A percentile compares a stretch with the other conserved stretches of the same genome.
These are phyloP conservation scores for Stagonosporopsis chrysanthemi DNA, from an alignment of 2,329 filamentous ascomycete genomes.

Conservation along the genomic window DNA sequence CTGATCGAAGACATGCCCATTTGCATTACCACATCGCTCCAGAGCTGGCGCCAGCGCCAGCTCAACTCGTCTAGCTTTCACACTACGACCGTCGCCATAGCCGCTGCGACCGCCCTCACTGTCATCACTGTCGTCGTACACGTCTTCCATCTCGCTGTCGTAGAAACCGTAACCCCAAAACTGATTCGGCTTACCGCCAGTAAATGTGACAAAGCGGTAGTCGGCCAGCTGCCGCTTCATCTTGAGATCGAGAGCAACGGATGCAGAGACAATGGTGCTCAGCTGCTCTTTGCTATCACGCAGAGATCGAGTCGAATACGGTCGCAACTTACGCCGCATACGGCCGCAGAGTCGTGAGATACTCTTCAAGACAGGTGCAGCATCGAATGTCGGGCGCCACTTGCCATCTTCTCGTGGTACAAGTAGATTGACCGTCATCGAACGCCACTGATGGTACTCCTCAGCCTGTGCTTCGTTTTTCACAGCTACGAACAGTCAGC, in stretches of 20 bases:
- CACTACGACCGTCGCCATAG: slow-evolving; percentile 21
- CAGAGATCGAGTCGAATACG: slow-evolving; percentile 42
- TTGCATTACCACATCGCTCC: slow-evolving; percentile 49
- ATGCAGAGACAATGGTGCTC: slow-evolving; percentile 45
- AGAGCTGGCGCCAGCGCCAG: slow-evolving; percentile 48
- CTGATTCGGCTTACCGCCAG: slow-evolving; percentile 41
- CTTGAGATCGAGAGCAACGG: slow-evolving; percentile 48
- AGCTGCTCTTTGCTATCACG: slow-evolving; percentile 43
- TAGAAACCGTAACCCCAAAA: slow-evolving; percentile 48
- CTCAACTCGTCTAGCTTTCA: slow-evolving; percentile 39
- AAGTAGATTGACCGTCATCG: slow-evolving; percentile 46
- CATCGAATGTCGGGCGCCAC: slow-evolving; percentile 47
- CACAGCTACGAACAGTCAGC: slow-evolving; percentile 39
- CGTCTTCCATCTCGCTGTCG: slow-evolving; percentile 49
- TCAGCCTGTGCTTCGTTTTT: slow-evolving; percentile 48
- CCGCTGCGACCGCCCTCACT: slow-evolving; percentile 15
- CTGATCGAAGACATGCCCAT: slow-evolving; percentile 48
- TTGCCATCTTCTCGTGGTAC: slow-evolving; percentile 48
- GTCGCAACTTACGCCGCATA: slow-evolving; percentile 41
- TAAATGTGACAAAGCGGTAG: slow-evolving; percentile 49
- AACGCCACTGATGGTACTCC: slow-evolving; percentile 48
- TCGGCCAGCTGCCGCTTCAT: slow-evolving; percentile 49
- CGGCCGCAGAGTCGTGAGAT: slow-evolving; percentile 43
- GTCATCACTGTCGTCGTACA: slow-evolving; percentile 40
- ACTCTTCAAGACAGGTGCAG: slow-evolving; percentile 43